Conservation (phyloP, 1,139 yeast species). For the Scheffersomyces lignicola region DNA sequence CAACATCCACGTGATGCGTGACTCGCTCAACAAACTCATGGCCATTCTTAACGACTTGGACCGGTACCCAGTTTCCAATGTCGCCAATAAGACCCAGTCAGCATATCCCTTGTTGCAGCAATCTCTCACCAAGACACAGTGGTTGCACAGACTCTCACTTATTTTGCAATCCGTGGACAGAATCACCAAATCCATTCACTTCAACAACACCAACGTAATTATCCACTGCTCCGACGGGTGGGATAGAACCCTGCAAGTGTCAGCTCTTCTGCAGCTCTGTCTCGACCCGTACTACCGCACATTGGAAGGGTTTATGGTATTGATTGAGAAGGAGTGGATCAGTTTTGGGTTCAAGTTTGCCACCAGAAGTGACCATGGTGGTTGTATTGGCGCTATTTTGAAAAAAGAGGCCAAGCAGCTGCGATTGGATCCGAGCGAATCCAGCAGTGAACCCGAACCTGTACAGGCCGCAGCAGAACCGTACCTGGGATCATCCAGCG, state of each 20-base stretch:
- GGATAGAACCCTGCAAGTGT: constrained; percentile 93
- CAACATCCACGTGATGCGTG: constrained; percentile 93
- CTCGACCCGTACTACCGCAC: constrained; percentile 91
- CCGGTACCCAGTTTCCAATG: constrained; percentile 31
- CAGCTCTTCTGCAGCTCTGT: constrained; percentile 82
- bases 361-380: constrained; percentile 77
- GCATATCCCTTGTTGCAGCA: constrained; percentile 36
- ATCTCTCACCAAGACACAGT: constrained; percentile 62
- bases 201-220: constrained; percentile 78
- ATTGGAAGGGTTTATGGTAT: constrained; percentile 76
- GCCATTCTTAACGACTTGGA: constrained; percentile 72
- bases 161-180: constrained; percentile 77
- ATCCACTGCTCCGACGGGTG: constrained; percentile 98
- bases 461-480: constrained; percentile 1
- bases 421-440: constrained; percentile 9
- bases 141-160: constrained; percentile 74
- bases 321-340: constrained; percentile 93
- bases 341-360: constrained; percentile 91
- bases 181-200: constrained; percentile 74
- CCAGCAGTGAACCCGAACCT: constrained; percentile 7
- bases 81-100: constrained; percentile 15
- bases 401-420: constrained; percentile 18
- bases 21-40: constrained; percentile 65
- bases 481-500: background rate
- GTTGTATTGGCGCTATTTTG: constrained; percentile 44